Percentiles rank a stretch among this genome's conserved stretches.
Evolutionary conservation across 208 protist genomes (phyloP).

Genomic region (Zelonia costaricensis): DNA sequence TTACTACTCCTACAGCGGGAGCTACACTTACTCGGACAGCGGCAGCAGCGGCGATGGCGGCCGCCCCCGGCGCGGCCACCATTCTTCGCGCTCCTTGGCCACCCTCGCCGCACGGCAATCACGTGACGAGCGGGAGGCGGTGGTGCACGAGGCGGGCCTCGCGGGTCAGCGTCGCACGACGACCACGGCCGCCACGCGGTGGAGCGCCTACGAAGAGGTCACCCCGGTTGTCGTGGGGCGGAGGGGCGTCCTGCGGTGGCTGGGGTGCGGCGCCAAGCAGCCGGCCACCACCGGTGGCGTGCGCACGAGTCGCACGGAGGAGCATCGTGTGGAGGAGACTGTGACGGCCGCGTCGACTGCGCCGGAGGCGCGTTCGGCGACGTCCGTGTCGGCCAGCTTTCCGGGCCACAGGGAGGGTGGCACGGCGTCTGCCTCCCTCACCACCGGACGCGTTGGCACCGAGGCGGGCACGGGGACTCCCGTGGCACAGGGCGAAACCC

Average conservation of each 20-base stretch:
- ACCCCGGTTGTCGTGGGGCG: neutral
- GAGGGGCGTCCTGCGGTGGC: neutral
- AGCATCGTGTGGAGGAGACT: neutral
- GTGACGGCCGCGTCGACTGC: neutral
- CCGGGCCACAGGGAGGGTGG: too few species aligned
- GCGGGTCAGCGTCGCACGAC: neutral
- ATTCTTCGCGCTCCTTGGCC: neutral
- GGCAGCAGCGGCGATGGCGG: neutral
- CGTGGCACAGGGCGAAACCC: too few species aligned
- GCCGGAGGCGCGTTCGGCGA: neutral
- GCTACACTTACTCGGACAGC: constrained; percentile 28
- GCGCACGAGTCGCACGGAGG: constrained; percentile 22
- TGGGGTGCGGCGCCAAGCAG: constrained; percentile 6
- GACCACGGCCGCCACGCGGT: neutral
- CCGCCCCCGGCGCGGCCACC: neutral
- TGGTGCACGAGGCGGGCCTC: neutral
- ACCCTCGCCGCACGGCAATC: neutral
- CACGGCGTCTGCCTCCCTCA: too few species aligned
- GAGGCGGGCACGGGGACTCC: too few species aligned
- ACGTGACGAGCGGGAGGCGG: neutral
- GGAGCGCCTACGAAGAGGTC: constrained; percentile 29
- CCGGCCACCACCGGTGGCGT: neutral
- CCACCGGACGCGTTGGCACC: too few species aligned
- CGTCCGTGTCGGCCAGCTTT: neutral
- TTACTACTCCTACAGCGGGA: constrained; percentile 13